These are phyloP conservation scores for Kurtzmaniella fragi DNA, from an alignment of 805 yeast genomes.

Conservation along the genomic window DNA sequence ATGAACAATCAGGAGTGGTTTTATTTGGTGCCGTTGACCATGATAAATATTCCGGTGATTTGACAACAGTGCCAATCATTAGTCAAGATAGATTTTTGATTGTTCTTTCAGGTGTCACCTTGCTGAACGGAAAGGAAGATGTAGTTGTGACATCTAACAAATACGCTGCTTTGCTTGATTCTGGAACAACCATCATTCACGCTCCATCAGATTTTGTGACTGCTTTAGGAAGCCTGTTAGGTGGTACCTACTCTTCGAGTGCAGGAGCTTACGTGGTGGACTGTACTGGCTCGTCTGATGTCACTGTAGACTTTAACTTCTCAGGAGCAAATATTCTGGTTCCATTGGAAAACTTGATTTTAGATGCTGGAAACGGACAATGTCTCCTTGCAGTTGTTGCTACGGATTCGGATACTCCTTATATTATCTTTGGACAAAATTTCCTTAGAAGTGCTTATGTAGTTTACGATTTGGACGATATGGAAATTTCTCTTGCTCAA, in stretches of 20 bases:
- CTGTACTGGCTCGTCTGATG: conserved; percentile 28
- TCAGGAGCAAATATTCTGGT: conserved; percentile 51
- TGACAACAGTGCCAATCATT: conserved; percentile 33
- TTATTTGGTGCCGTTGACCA: conserved; percentile 43
- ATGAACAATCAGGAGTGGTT: conserved; percentile 24
- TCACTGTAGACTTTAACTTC: conserved; percentile 44
- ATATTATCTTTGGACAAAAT: conserved; percentile 56
- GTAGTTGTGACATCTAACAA: conserved; percentile 12
- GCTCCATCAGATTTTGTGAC: conserved; percentile 34
- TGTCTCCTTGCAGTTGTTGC: conserved; percentile 26
- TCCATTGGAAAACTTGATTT: conserved; percentile 34
- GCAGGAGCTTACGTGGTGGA: conserved; percentile 43
- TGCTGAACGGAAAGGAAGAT: conserved; percentile 10
- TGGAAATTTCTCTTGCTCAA: conserved; percentile 49
- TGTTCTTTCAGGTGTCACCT: conserved; percentile 40
- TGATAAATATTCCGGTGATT: conserved; percentile 32
- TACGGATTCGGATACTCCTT: conserved; percentile 1
- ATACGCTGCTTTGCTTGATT: conserved; percentile 26
- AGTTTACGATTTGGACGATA: conserved; percentile 60
- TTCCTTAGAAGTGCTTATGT: conserved; percentile 60
- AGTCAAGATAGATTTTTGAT: conserved; percentile 33
- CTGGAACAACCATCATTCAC: conserved; percentile 36
- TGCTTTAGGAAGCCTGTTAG: conserved; percentile 29
- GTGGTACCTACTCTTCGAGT: conserved; percentile 37
- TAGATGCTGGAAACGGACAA: conserved; percentile 9